These are phyloP conservation scores for Sparassis latifolia DNA, from an alignment of 1,284 basidiomycete species.

Conservation along the genomic window DNA sequence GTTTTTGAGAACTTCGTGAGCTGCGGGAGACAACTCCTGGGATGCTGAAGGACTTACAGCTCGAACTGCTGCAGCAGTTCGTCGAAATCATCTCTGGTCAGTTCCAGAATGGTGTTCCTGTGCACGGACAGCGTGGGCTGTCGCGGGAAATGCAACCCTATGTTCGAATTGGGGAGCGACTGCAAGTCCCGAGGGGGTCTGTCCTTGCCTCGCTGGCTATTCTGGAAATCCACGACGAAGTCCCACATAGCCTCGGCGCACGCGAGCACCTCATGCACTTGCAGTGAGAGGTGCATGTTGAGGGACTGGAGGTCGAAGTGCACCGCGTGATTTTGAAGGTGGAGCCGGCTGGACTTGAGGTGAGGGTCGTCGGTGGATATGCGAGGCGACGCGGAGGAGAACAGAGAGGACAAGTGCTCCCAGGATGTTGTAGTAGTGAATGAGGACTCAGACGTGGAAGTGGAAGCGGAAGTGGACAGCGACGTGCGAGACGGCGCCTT, in stretches of 20 bases:
- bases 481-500: not conserved
- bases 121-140: too few species aligned
- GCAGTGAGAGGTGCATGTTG: conserved; percentile 51
- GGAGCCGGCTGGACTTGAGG: conserved; percentile 7
- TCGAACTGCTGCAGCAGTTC: conserved; percentile 47
- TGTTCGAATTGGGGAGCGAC: too few species aligned
- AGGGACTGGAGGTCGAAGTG: conserved; percentile 49
- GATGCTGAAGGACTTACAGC: conserved; percentile 36
- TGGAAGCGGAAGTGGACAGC: not conserved
- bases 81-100: conserved; percentile 56
- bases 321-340: conserved; percentile 44
- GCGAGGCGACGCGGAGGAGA: not conserved
- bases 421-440: too few species aligned
- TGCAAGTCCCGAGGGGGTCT: not conserved
- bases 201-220: conserved; percentile 6
- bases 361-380: not conserved
- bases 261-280: conserved; percentile 52
- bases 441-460: not conserved
- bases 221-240: conserved; percentile 50
- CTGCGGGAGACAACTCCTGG: not conserved
- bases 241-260: conserved; percentile 75
- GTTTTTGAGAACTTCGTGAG: not conserved
- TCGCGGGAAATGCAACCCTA: too few species aligned
- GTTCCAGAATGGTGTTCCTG: conserved; percentile 25
- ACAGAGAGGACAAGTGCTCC: not conserved